Percentiles rank a stretch among this genome's conserved stretches.
These are phyloP conservation scores for Pseudogymnoascus sp. DNA, from an alignment of 2,329 filamentous ascomycete genomes.

Conservation along the genomic window DNA sequence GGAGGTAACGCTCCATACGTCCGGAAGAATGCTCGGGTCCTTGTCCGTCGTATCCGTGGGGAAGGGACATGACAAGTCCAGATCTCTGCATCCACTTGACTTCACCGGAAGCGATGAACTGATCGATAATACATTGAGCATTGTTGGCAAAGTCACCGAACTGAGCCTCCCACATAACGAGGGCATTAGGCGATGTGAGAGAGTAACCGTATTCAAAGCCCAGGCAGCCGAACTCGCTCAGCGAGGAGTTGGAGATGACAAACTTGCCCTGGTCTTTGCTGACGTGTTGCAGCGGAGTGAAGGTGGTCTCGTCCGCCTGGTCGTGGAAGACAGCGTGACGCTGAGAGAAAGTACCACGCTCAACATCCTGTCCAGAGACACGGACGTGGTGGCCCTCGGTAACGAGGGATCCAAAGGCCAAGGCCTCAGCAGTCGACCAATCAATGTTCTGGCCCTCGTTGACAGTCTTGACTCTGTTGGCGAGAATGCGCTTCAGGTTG, in stretches of 20 bases:
- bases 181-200: slow-evolving; percentile 86
- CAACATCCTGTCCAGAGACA: slow-evolving; percentile 96
- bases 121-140: slow-evolving; percentile 96
- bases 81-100: slow-evolving; percentile 98
- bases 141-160: slow-evolving; percentile 99
- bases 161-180: slow-evolving; percentile 99
- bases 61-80: slow-evolving; percentile 89
- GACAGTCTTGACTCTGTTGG: slow-evolving; percentile 83
- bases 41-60: slow-evolving; percentile 96
- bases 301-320: slow-evolving; percentile 87
- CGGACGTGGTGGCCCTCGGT: slow-evolving; percentile 94
- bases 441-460: slow-evolving; percentile 90
- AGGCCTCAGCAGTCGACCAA: slow-evolving; percentile 92
- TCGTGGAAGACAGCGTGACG: slow-evolving; percentile 96
- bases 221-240: slow-evolving; percentile 62
- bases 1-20: slow-evolving; percentile 92
- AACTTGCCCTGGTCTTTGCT: slow-evolving; percentile 90
- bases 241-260: slow-evolving; percentile 92
- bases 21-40: slow-evolving; percentile 97
- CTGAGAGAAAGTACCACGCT: slow-evolving; percentile 98
- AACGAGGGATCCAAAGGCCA: slow-evolving; percentile 87
- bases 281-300: slow-evolving; percentile 85
- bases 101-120: slow-evolving; percentile 96
- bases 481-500: slow-evolving; percentile 94
- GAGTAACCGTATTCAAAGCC: slow-evolving; percentile 99